Base-by-base conservation (phyloP, 371 early-diverging fungal species). In the Homolaphlyctis polyrhiza region DNA sequence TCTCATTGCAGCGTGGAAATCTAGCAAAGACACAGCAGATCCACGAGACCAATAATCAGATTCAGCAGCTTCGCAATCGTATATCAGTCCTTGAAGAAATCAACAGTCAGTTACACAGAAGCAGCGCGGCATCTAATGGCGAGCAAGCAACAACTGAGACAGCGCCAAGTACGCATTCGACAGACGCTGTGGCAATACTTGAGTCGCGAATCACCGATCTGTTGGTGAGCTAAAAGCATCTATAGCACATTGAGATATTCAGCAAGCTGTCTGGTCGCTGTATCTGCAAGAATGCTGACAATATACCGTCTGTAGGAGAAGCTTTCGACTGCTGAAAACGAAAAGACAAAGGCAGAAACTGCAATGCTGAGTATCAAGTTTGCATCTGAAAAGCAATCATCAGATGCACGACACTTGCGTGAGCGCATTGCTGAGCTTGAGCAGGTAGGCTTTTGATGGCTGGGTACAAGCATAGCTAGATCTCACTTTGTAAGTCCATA, bases 201-300 rank as follows among this genome's bases (percentile, higher is more conserved):
- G 74, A 73, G 47, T 60, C 63, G 25, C 34, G 71, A 14, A 62
- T 73, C 14, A 52, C 60, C 33, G 74, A 73, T 52, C 35, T 69
- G 16, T 16, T 73, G 57, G 67, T 65, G 52, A 23, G 62, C 28
- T 11, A 27, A 34, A 48, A 8, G 65, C 4, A 27, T 62, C 8
- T 62, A 62, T 23, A 2, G 11, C 29, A 60, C 2, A 28, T 28
- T 60, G n/a, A n/a, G 48, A 5, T 14, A 6, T 11, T 2, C 3
- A n/a, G 30, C 55, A 23, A 55, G 27, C n/a, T 27, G 28, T 34
- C n/a, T n/a, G n/a, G n/a, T n/a, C n/a, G n/a, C n/a, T n/a, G 16
- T 23, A 33, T 29, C 11, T 2, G 11, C 14, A 28, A 28, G 50
- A 5, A 47, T 30, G 62, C 23, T 25, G 47, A 2, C 4, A 14